Evolutionary conservation across 2,329 filamentous ascomycete species (phyloP), one percentile per base, ranked within the genome.

Genomic region (Sporothrix pseudoabietina): DNA sequence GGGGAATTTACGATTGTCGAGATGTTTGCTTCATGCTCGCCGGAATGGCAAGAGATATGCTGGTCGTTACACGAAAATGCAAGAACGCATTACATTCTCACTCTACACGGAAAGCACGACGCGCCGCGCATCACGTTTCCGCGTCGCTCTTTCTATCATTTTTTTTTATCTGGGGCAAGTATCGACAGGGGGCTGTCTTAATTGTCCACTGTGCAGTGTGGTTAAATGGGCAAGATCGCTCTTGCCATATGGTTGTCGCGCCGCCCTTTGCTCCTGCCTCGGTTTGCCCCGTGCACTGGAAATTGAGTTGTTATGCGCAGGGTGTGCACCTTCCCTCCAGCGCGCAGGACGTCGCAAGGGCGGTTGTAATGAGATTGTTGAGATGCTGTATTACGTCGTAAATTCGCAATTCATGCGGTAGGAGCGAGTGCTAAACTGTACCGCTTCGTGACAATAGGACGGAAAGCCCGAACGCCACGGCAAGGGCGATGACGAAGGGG

Each of bases 401-500:
- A 59, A 59, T 59, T 59, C 35, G 19, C 16, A 57, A 41, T 63
- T 63, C 59, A 63, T 63, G 59, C 59, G 35, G 35, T 19, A 63
- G 59, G 19, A 9, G 39, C 59, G 35, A 39, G 4, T 32, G 59
- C 35, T 63, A 35, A 63, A 22, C 26, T 26, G 26, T 26, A 26
- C 59, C 59, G 32, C 19, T 61, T 12, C 26, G 39, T 47, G 39
- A 22, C n/a, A 44, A 44, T 65, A 26, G n/a, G 26, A 68, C 63
- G 65, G 65, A 69, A n/a, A 35, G 44, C 47, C 47, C 66, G 66
- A 59, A 35, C 19, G 44, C 66, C 44, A 54, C 47, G 66, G 47
- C 66, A 69, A 52, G 66, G 66, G 66, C 68, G 68, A 70, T 70
- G 68, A 70, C 68, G 52, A 57, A 70, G 68, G 68, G 47, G 32